Evolutionary conservation across 495 filamentous ascomycete genomes (phyloP), one percentile per base, ranked within the genome.

Genomic region (Podospora pseudocomata): DNA sequence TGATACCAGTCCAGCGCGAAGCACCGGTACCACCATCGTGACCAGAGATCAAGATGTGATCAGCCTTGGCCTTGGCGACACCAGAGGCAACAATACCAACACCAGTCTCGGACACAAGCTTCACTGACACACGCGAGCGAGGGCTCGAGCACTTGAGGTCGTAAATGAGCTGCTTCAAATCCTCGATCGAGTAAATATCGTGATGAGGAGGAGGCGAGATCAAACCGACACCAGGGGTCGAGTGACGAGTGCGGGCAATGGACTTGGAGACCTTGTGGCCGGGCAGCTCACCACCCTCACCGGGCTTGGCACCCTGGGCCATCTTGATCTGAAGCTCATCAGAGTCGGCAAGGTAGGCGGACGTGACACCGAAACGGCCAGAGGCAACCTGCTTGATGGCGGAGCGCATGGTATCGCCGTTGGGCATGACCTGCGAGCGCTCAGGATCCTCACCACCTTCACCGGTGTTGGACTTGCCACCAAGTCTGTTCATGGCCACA

Each of bases 281-380:
- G 39, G 95, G 95, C 70, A 99, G 87, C 78, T 99, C 95, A 85
- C 95, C 95, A 83, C 95, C 95, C 80, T 99, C 95, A 76, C 95
- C 95, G 70, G 95, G 95, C 86, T 99, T 99, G 64, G 95, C 95
- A 74, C 95, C 95, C 81, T 99, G 95, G 11, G 95, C 95, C 95
- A 99, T 99, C 86, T 99, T 99, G 85, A 99, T 99, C 82, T 99
- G 95, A 49, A 99, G 84, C 81, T 99, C 94, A 77, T 99, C 95
- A 16, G 95, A 92, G 78, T 99, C 95, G 55, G 95, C 94, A n/a
- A 99, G 86, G 79, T 98, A 99, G 83, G 96, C 92, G 39, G 93
- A 95, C 9, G 96, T 99, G 68, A 99, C 95, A 84, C 95, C 95
- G 75, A 99, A 99, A 69, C 95, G 92, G 58, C 96, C 95, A 13